Evolutionary conservation across 2,329 filamentous ascomycete species (phyloP).

Genomic region (Diplocarpon rosae): DNA sequence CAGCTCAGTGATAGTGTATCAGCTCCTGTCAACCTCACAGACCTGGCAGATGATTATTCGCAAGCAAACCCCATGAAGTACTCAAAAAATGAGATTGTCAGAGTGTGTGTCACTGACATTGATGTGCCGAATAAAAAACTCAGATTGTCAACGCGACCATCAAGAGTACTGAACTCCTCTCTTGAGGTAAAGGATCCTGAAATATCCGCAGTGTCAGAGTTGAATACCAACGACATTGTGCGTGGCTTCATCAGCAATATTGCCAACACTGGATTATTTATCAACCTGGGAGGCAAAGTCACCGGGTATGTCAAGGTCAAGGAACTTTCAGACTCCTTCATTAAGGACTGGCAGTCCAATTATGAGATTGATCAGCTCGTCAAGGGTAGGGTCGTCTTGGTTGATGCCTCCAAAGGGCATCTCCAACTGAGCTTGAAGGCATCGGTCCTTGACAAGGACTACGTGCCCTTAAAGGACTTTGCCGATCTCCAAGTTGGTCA

Average conservation of each 20-base stretch:
- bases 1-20: constrained; percentile 73
- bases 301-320: constrained; percentile 76
- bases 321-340: constrained; percentile 78
- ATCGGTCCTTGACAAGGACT: constrained; percentile 72
- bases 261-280: constrained; percentile 78
- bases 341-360: constrained; percentile 91
- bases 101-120: constrained; percentile 73
- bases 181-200: constrained; percentile 72
- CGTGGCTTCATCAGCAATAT: constrained; percentile 90
- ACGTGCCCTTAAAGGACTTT: constrained; percentile 60
- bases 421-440: constrained; percentile 80
- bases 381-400: constrained; percentile 67
- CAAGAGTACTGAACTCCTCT: constrained; percentile 78
- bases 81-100: constrained; percentile 75
- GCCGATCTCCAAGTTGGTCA: constrained; percentile 71
- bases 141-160: constrained; percentile 71
- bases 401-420: constrained; percentile 58
- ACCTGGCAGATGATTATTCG: constrained; percentile 78
- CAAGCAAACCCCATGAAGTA: constrained; percentile 65
- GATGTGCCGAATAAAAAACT: constrained; percentile 79
- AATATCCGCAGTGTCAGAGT: constrained; percentile 56
- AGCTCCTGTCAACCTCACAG: constrained; percentile 70
- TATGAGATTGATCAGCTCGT: constrained; percentile 87
- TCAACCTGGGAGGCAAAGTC: constrained; percentile 70
- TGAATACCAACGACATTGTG: constrained; percentile 67